These are phyloP conservation scores for Spatholobus suberectus DNA, from an alignment of 306 rosid genomes.

Conservation along the genomic window DNA sequence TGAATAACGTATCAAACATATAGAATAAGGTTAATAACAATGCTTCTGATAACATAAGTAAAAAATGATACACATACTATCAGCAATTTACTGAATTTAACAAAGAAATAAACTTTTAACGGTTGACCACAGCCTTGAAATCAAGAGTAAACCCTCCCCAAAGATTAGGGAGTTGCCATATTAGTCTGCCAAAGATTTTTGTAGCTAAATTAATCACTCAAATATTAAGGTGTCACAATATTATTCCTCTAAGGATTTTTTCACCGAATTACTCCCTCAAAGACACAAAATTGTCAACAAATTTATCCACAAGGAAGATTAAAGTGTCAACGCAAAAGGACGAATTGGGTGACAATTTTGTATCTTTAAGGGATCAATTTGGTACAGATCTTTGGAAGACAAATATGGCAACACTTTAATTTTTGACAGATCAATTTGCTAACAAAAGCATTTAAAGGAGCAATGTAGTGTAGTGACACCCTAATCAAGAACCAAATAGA, in stretches of 20 bases:
- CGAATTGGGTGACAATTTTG: not conserved
- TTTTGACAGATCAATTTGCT: not conserved
- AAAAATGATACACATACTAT: not conserved
- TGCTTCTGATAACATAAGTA: constrained; percentile 1
- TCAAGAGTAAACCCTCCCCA: not conserved
- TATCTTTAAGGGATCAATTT: not conserved
- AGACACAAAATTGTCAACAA: not conserved
- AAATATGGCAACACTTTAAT: not conserved
- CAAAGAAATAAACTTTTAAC: not conserved
- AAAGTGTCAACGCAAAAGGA: not conserved
- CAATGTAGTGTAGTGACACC: not conserved
- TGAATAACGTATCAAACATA: constrained; percentile 18
- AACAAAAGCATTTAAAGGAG: not conserved
- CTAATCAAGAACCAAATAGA: not conserved
- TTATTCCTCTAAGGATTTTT: not conserved
- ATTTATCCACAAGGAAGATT: not conserved
- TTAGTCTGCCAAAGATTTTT: not conserved
- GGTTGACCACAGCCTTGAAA: not conserved
- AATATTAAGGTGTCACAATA: not conserved
- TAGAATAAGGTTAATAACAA: constrained; percentile 17
- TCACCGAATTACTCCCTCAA: not conserved
- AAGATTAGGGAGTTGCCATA: not conserved
- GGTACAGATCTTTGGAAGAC: not conserved
- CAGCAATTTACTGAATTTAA: not conserved
- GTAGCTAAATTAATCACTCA: not conserved